Evolutionary conservation across 371 early-diverging fungal species (phyloP).

Genomic region (Saksenaea oblongispora): DNA sequence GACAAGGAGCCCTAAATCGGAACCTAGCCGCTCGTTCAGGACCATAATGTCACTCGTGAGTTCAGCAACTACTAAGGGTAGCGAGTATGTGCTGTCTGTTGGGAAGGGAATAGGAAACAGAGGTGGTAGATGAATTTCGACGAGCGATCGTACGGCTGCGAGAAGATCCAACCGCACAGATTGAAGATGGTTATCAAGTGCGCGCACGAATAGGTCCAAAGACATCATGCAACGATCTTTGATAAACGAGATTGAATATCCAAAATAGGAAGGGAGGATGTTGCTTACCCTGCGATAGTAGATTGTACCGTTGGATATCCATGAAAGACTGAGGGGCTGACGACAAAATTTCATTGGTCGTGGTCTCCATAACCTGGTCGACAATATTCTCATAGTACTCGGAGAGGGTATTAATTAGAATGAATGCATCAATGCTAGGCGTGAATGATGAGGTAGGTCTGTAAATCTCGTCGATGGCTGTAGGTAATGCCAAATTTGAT

Average conservation of each 20-base stretch:
- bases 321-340: slow-evolving; percentile 29
- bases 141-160: slow-evolving; percentile 32
- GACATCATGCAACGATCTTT: background rate
- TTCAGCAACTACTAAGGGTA: background rate
- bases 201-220: slow-evolving; percentile 13
- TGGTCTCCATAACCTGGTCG: slow-evolving; percentile 42
- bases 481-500: background rate
- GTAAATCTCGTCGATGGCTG: background rate
- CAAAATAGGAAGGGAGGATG: background rate
- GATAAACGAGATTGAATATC: background rate
- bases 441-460: background rate
- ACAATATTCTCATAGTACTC: slow-evolving; percentile 51
- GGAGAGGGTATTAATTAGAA: slow-evolving; percentile 27
- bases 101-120: background rate
- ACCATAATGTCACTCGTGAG: slow-evolving; percentile 7
- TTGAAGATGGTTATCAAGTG: slow-evolving; percentile 28
- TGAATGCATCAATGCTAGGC: slow-evolving; percentile 6
- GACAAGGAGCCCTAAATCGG: slow-evolving; percentile 32
- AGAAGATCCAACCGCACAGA: slow-evolving; percentile 33
- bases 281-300: slow-evolving; percentile 7
- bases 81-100: background rate
- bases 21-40: slow-evolving; percentile 31
- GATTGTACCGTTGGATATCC: slow-evolving; percentile 6
- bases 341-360: slow-evolving; percentile 28
- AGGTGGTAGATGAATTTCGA: slow-evolving; percentile 12